Base-by-base conservation (phyloP, 2,329 filamentous ascomycete species). In the Massarina eburnea region DNA sequence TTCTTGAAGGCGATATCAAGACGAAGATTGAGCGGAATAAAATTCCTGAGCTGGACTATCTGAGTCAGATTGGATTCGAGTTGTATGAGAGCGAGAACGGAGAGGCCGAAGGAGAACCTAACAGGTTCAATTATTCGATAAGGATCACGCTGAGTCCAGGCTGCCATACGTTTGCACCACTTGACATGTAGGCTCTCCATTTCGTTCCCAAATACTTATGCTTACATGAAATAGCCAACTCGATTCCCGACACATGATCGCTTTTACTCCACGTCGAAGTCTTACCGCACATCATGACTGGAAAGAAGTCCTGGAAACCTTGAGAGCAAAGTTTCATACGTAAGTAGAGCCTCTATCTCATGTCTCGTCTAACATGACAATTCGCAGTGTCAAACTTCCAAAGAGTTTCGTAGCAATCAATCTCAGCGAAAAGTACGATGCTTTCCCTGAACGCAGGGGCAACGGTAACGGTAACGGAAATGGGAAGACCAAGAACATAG, bases 21-120 rank as follows among this genome's bases (percentile, higher is more conserved):
- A 96, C 92, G 19, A 99, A 99, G 75, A 97, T 99, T 64, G 88
- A 90, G 59, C 87, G 95, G 29, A 91, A 90, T 62, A 91, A 89
- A 32, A 99, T 99, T 54, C 94, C 94, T 0, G 94, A 99, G 72
- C 84, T 99, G 26, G 94, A 99, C 70, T 99, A 99, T 67, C 83
- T 99, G 21, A 95, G 89, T 7, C 94, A 97, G 67, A 97, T 99
- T 66, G 95, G 90, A 70, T 99, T 99, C 58, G 94, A 99, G 74
- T 79, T 99, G 21, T 99, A 99, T 72, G 94, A 99, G 70, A 92
- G 90, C 14, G 89, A 94, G 70, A 92, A 91, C 54, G 84, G 48
- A 66, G 79, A 64, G 57, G 66, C 71, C 17, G 71, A 76, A 14
- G 74, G 77, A 15, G 83, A 85, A 49, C 83, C 83, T 27, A 85